phyloP scores from a whole-genome alignment of 2,329 filamentous ascomycete genomes.

The Aspergillus brunneoviolaceus region DNA sequence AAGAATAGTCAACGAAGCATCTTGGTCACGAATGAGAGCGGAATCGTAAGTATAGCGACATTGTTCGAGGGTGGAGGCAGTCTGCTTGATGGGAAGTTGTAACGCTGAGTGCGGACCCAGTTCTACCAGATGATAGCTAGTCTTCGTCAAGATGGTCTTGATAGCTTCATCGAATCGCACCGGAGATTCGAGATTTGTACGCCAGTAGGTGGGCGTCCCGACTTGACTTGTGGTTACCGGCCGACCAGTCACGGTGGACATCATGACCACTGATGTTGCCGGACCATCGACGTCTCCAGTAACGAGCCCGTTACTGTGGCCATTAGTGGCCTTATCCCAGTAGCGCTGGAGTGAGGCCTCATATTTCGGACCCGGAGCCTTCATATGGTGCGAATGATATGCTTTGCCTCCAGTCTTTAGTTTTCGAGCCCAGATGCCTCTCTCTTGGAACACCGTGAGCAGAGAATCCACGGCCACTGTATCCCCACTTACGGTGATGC shows the following conservation, averaged over 20 bases:
- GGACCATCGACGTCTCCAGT: no score
- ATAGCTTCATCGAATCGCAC: background rate
- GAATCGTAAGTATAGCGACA: background rate
- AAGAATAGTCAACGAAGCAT: background rate
- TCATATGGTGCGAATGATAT: no score
- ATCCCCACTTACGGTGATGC: constrained; percentile 24
- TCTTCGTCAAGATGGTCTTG: background rate
- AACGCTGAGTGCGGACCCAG: background rate
- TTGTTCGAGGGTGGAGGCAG: background rate
- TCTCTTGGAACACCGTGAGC: no score
- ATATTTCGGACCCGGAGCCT: background rate
- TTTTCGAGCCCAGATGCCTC: no score
- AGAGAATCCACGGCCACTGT: no score
- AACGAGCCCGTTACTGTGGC: background rate
- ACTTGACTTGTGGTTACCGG: background rate
- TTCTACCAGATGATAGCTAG: background rate
- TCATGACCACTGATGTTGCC: background rate
- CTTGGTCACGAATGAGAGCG: background rate
- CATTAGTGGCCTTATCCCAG: background rate
- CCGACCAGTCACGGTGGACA: background rate
- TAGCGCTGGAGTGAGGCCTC: background rate
- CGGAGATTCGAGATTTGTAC: background rate
- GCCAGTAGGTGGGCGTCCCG: background rate
- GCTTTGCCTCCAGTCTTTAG: no score
- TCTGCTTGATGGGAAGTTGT: background rate